Percentiles rank a stretch among this genome's conserved stretches.
Conservation (phyloP, 495 filamentous ascomycete genomes). For the Bombardia bombarda region DNA sequence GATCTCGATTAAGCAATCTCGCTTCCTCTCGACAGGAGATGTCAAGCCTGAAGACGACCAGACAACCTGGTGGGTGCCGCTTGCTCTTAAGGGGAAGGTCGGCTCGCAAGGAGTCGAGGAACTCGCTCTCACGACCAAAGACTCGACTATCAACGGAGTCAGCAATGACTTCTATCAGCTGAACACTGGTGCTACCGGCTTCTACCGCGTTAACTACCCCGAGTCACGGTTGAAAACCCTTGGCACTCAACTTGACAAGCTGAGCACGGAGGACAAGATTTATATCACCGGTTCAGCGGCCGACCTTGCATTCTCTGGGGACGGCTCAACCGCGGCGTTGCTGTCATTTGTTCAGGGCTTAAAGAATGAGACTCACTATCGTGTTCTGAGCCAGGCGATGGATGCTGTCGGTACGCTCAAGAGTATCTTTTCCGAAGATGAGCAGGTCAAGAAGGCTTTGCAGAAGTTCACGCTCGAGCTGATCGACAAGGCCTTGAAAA, state of each 20-base stretch:
- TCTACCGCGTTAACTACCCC: conserved; percentile 91
- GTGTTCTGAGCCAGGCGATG: conserved; percentile 83
- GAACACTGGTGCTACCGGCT: conserved; percentile 79
- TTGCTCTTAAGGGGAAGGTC: conserved; percentile 61
- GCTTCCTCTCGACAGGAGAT: conserved; percentile 87
- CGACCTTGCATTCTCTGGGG: conserved; percentile 79
- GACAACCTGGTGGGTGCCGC: conserved; percentile 93
- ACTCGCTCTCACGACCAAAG: conserved; percentile 64
- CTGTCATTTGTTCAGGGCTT: conserved; percentile 76
- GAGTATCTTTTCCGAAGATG: conserved; percentile 44
- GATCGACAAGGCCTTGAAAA: conserved; percentile 59
- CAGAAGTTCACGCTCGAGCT: conserved; percentile 68
- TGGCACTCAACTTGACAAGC: conserved; percentile 58
- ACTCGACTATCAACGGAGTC: conserved; percentile 63
- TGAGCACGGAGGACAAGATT: conserved; percentile 84
- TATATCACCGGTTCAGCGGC: conserved; percentile 86
- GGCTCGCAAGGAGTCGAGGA: conserved; percentile 38
- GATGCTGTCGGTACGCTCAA: conserved; percentile 51
- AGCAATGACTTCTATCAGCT: conserved; percentile 85
- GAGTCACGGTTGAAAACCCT: conserved; percentile 69
- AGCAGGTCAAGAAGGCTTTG: conserved; percentile 51
- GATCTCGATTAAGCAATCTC: conserved; percentile 72
- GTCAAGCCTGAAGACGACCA: conserved; percentile 74
- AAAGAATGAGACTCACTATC: conserved; percentile 68
- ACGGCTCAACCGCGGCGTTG: conserved; percentile 69